Conservation (phyloP, 31 red algal species). For the Asparagopsis taxiformis region DNA sequence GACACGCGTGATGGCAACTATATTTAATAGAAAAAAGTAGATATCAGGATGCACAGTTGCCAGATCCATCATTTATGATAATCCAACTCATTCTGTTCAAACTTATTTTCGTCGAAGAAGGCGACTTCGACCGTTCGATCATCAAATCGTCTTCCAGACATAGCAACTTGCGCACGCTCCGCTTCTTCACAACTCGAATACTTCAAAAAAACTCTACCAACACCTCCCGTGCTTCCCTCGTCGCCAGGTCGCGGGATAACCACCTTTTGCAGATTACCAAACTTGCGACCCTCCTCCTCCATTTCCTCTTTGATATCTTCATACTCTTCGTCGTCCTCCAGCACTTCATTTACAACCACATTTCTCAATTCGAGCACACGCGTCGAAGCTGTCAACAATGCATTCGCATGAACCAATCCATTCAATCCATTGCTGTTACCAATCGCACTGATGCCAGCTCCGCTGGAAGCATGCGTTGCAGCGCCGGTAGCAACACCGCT, state of each 20-base stretch:
- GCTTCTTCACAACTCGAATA: slow-evolving; percentile 54
- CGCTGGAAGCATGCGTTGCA: slow-evolving; percentile 29
- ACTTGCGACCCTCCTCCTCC: slow-evolving; percentile 62
- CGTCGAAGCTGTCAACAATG: slow-evolving; percentile 32
- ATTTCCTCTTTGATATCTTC: slow-evolving; percentile 77
- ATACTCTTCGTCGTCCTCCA: slow-evolving; percentile 79
- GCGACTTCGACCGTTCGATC: slow-evolving; percentile 39
- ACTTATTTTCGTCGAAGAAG: slow-evolving; percentile 62
- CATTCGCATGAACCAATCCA: background rate
- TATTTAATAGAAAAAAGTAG: no score
- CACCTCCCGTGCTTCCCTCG: slow-evolving; percentile 3
- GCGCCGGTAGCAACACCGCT: slow-evolving; percentile 2
- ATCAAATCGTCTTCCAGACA: slow-evolving; percentile 73
- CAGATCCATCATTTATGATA: no score
- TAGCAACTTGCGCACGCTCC: slow-evolving; percentile 43
- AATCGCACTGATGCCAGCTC: background rate
- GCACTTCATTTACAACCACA: slow-evolving; percentile 53
- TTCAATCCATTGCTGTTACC: slow-evolving; percentile 4
- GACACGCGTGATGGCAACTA: no score
- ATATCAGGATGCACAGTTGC: no score
- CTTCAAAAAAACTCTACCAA: slow-evolving; percentile 70
- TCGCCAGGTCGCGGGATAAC: slow-evolving; percentile 39
- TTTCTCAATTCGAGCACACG: slow-evolving; percentile 75
- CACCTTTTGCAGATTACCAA: slow-evolving; percentile 54
- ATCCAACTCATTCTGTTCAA: slow-evolving; percentile 43